Percentiles rank a stretch among this genome's conserved stretches.
These are phyloP conservation scores for Miamiensis avidus DNA, from an alignment of 169 alveolate genomes.

Conservation along the genomic window DNA sequence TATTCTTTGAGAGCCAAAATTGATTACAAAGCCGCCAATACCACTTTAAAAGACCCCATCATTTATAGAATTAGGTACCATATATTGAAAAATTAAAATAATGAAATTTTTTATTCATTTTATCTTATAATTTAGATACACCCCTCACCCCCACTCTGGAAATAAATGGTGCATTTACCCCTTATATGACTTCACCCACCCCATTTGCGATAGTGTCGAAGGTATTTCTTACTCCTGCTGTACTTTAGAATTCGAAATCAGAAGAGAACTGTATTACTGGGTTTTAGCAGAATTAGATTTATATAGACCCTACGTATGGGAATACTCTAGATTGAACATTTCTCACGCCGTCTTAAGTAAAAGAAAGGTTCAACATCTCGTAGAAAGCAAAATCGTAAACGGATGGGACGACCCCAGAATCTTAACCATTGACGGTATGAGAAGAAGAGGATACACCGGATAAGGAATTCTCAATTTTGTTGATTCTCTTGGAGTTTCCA, in stretches of 20 bases:
- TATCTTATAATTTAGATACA: slow-evolving; percentile 43
- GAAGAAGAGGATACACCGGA: slow-evolving; percentile 97
- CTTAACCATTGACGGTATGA: slow-evolving; percentile 97
- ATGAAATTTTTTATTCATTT: too few relatives aligned
- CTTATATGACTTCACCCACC: slow-evolving; percentile 99
- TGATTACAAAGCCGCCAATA: slow-evolving; percentile 96
- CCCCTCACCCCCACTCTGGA: slow-evolving; percentile 98
- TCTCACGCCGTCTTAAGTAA: slow-evolving; percentile 96
- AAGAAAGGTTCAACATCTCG: slow-evolving; percentile 95
- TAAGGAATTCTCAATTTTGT: slow-evolving; percentile 86
- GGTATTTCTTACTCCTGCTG: slow-evolving; percentile 98
- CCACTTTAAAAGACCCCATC: slow-evolving; percentile 98
- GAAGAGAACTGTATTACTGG: slow-evolving; percentile 99
- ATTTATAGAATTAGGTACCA: slow-evolving; percentile 88
- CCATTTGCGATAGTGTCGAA: slow-evolving; percentile 98
- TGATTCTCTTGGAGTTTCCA: slow-evolving; percentile 95
- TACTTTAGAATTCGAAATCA: slow-evolving; percentile 98
- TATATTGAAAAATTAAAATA: background rate
- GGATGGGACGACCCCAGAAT: slow-evolving; percentile 99
- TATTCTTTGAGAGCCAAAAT: slow-evolving; percentile 96
- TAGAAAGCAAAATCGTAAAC: slow-evolving; percentile 89
- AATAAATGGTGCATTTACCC: slow-evolving; percentile 99
- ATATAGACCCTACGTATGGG: slow-evolving; percentile 88
- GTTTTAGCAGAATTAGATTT: slow-evolving; percentile 91
- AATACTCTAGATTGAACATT: slow-evolving; percentile 96